phyloP scores from a whole-genome alignment of 2,329 filamentous ascomycete genomes.

The Hortaea sp. region DNA sequence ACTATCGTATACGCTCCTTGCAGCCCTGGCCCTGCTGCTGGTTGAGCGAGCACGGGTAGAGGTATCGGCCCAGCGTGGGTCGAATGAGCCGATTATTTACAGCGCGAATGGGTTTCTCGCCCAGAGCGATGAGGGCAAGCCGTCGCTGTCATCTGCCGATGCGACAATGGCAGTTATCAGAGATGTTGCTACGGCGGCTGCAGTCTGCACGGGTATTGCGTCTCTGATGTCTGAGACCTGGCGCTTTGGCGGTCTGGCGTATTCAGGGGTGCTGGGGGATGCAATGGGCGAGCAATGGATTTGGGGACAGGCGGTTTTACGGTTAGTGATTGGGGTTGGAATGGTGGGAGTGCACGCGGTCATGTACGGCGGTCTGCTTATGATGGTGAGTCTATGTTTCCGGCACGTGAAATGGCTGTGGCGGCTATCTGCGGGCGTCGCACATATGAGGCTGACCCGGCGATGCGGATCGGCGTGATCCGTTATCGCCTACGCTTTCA shows the following conservation, averaged over 20 bases:
- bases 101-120: constrained; percentile 23
- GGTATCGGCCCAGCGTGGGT: not conserved
- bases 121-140: constrained; percentile 11
- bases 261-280: constrained; percentile 13
- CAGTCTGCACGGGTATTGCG: constrained; percentile 15
- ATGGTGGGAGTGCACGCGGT: constrained; percentile 15
- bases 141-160: constrained; percentile 2
- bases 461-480: not conserved
- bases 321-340: constrained; percentile 10
- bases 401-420: not conserved
- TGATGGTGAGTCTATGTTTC: constrained; percentile 20
- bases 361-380: constrained; percentile 14
- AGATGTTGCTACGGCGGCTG: constrained; percentile 21
- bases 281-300: constrained; percentile 13
- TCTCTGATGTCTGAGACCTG: constrained; percentile 18
- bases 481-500: not conserved
- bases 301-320: constrained; percentile 13
- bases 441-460: not conserved
- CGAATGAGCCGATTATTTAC: not conserved
- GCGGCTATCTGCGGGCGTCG: not conserved
- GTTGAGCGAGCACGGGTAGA: constrained; percentile 25
- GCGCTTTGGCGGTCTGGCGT: constrained; percentile 16
- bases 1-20: constrained; percentile 32
- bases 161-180: constrained; percentile 13
- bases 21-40: constrained; percentile 30